A percentile compares a stretch with the other conserved stretches of the same genome.
phyloP scores from a whole-genome alignment of 176 grass and related monocot species.

The Eragrostis nindensis region DNA sequence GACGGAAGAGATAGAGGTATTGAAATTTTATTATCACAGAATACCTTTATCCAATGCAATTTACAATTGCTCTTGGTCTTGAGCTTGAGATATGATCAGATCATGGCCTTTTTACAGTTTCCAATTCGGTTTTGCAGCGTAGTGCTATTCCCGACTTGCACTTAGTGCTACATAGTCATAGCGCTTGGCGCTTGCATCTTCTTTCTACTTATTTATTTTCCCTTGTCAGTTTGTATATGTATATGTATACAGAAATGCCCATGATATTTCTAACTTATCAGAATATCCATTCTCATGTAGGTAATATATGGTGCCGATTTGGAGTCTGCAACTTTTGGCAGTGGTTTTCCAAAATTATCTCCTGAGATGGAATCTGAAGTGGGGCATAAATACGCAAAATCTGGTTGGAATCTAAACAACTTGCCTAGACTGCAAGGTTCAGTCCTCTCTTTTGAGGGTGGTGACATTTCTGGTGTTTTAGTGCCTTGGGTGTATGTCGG shows the following conservation, averaged over 20 bases:
- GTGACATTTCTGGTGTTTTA: constrained; percentile 91
- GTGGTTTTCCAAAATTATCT: constrained; percentile 75
- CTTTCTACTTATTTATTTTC: background rate
- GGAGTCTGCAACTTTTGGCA: constrained; percentile 81
- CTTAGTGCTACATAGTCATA: constrained; percentile 2
- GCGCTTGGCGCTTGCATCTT: background rate
- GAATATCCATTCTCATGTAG: constrained; percentile 37
- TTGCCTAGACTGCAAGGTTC: constrained; percentile 89
- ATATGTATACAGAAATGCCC: background rate
- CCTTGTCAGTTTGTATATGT: background rate
- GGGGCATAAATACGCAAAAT: constrained; percentile 66
- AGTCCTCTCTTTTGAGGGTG: constrained; percentile 80
- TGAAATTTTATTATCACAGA: constrained; percentile 3
- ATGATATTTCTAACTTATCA: constrained; percentile 19
- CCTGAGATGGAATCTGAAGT: constrained; percentile 53
- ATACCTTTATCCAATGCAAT: background rate
- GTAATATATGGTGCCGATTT: constrained; percentile 92
- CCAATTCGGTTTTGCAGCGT: constrained; percentile 3
- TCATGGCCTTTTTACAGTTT: constrained; percentile 7
- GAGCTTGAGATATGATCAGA: constrained; percentile 17
- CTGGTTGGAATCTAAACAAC: constrained; percentile 94
- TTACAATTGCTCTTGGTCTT: background rate
- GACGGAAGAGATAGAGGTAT: constrained; percentile 93
- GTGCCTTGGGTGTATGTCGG: constrained; percentile 95
- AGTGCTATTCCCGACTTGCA: background rate